phyloP scores from a whole-genome alignment of 2,329 filamentous ascomycete genomes.

The Zalaria obscura region DNA sequence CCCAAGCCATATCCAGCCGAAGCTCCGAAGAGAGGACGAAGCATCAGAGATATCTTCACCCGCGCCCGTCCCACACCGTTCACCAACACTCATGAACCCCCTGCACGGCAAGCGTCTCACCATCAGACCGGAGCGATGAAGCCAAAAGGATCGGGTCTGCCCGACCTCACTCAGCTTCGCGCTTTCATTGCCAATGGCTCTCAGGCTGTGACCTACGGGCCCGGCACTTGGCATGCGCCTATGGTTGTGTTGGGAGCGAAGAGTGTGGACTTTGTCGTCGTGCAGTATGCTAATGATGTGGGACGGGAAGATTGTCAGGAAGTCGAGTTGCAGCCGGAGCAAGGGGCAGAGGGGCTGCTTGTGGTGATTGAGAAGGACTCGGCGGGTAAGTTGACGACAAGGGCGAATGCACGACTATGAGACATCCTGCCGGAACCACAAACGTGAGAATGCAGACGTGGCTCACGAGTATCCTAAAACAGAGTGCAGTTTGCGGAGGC shows the following conservation, averaged over 20 bases:
- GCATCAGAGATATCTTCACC: slow-evolving; percentile 25
- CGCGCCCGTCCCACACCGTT: slow-evolving; percentile 29
- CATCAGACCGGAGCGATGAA: slow-evolving; percentile 7
- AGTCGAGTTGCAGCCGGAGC: slow-evolving; percentile 34
- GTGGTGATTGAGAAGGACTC: slow-evolving; percentile 15
- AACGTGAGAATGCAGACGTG: too few species aligned
- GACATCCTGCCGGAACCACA: too few species aligned
- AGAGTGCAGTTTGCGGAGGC: too few species aligned
- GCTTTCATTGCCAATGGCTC: slow-evolving; percentile 67
- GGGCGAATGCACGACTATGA: too few species aligned
- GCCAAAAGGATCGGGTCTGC: slow-evolving; percentile 41
- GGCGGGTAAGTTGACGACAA: background rate
- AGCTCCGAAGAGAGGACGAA: slow-evolving; percentile 9
- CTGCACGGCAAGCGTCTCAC: slow-evolving; percentile 1
- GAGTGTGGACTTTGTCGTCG: slow-evolving; percentile 73
- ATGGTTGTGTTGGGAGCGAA: slow-evolving; percentile 72
- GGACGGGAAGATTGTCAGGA: slow-evolving; percentile 79
- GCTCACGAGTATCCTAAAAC: too few species aligned
- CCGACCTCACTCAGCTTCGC: slow-evolving; percentile 54
- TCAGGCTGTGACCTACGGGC: slow-evolving; percentile 83
- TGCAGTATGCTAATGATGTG: slow-evolving; percentile 78
- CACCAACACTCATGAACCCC: slow-evolving; percentile 32
- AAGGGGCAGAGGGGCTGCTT: slow-evolving; percentile 10
- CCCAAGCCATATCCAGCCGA: slow-evolving; percentile 30
- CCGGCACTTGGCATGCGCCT: slow-evolving; percentile 90